Conservation (phyloP, 768 basidiomycete genomes). For the Chalciporus piperatus region DNA sequence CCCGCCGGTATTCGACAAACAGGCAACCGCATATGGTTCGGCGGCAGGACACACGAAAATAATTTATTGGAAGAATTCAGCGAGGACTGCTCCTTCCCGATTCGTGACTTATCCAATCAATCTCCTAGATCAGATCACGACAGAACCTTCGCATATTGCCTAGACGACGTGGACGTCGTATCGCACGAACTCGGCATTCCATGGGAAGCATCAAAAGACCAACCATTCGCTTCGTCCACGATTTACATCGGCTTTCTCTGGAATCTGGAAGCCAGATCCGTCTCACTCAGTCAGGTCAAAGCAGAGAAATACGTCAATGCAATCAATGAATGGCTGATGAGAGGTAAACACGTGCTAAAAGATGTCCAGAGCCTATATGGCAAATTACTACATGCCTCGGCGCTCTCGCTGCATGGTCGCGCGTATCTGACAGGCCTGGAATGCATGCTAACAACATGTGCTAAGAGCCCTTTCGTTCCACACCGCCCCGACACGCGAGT, state of each 20-base stretch:
- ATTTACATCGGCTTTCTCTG: neutral
- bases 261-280: neutral
- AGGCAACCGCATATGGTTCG: conserved; percentile 6
- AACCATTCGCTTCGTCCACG: neutral
- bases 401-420: conserved; percentile 29
- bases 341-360: neutral
- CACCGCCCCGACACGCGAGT: conserved; percentile 3
- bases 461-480: conserved; percentile 31
- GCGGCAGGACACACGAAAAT: neutral
- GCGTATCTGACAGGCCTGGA: conserved; percentile 22
- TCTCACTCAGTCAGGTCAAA: neutral
- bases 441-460: conserved; percentile 29
- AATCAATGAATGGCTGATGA: neutral
- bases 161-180: neutral
- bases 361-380: conserved; percentile 1
- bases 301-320: neutral
- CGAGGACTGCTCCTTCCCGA: neutral
- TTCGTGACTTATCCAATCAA: neutral
- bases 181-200: neutral
- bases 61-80: neutral
- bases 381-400: conserved; percentile 22
- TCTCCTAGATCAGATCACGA: conserved; percentile 2
- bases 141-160: neutral
- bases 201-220: conserved; percentile 1
- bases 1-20: neutral